These are phyloP conservation scores for Camellia granthamiana DNA, from an alignment of 148 eudicot genomes.

Conservation along the genomic window DNA sequence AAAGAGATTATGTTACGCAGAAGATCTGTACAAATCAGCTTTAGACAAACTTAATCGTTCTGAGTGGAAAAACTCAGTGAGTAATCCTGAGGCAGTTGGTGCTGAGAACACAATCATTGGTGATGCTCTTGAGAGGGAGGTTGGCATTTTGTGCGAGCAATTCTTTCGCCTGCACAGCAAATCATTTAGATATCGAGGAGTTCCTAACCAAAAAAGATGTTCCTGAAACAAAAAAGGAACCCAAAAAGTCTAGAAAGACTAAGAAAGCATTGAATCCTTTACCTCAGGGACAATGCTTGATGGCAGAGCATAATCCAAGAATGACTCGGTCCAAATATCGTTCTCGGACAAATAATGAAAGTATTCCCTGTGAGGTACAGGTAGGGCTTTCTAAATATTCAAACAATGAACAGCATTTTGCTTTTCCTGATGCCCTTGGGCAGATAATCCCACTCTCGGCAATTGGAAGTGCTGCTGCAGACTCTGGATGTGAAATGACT, in stretches of 20 bases:
- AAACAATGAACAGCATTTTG: constrained; percentile 14
- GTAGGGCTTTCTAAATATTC: constrained; percentile 14
- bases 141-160: neutral
- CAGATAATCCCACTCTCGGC: constrained; percentile 17
- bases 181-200: neutral
- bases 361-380: constrained; percentile 16
- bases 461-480: constrained; percentile 13
- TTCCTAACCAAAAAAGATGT: constrained; percentile 21
- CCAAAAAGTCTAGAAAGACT: constrained; percentile 40
- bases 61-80: constrained; percentile 46
- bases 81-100: constrained; percentile 19
- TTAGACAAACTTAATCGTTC: constrained; percentile 42
- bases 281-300: constrained; percentile 27
- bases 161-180: constrained; percentile 8
- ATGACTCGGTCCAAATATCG: constrained; percentile 55
- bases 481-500: constrained; percentile 23
- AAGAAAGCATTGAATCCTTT: constrained; percentile 44
- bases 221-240: constrained; percentile 20
- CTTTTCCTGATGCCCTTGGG: constrained; percentile 9
- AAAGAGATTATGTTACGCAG: constrained; percentile 30
- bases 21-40: constrained; percentile 47
- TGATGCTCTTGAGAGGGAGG: constrained; percentile 22
- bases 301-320: constrained; percentile 32
- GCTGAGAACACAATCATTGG: constrained; percentile 1
- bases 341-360: constrained; percentile 29